Percentiles rank a stretch among this genome's conserved stretches.
phyloP scores from a whole-genome alignment of 805 yeast genomes.

The Yarrowia divulgata region DNA sequence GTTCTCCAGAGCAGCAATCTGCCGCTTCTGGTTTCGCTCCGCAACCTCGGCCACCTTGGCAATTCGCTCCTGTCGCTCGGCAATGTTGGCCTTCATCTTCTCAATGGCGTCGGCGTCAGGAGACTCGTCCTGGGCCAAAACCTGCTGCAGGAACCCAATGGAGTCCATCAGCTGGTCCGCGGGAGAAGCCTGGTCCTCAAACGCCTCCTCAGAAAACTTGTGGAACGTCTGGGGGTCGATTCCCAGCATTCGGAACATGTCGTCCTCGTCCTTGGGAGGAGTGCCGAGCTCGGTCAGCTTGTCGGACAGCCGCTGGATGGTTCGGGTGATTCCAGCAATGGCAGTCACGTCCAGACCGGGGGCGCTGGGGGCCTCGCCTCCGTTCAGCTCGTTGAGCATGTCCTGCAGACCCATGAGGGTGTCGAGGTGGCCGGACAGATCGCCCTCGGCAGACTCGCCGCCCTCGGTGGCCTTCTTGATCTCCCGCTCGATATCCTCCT shows the following conservation, averaged over 20 bases:
- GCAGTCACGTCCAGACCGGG: constrained; percentile 31
- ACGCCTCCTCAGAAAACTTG: constrained; percentile 34
- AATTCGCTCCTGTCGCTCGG: constrained; percentile 33
- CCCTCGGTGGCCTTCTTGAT: constrained; percentile 17
- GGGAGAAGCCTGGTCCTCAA: constrained; percentile 36
- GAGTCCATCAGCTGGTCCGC: constrained; percentile 38
- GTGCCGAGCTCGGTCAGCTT: constrained; percentile 39
- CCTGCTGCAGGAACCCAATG: constrained; percentile 32
- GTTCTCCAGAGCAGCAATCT: constrained; percentile 33
- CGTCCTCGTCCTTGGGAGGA: constrained; percentile 39
- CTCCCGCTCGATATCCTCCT: constrained; percentile 18
- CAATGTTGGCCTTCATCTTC: constrained; percentile 34
- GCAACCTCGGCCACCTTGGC: constrained; percentile 16
- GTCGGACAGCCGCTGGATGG: constrained; percentile 32
- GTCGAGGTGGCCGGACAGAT: constrained; percentile 25
- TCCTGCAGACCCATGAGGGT: constrained; percentile 28
- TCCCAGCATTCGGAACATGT: constrained; percentile 36
- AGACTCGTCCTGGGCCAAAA: constrained; percentile 32
- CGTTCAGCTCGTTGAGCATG: constrained; percentile 33
- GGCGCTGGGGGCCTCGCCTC: constrained; percentile 4
- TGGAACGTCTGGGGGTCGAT: constrained; percentile 37
- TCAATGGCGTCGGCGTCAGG: constrained; percentile 17
- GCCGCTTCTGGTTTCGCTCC: constrained; percentile 39
- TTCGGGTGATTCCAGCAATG: constrained; percentile 14
- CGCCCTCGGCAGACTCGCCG: background rate